phyloP scores from a whole-genome alignment of 2,329 filamentous ascomycete genomes.

The Scleromitrula shiraiana region DNA sequence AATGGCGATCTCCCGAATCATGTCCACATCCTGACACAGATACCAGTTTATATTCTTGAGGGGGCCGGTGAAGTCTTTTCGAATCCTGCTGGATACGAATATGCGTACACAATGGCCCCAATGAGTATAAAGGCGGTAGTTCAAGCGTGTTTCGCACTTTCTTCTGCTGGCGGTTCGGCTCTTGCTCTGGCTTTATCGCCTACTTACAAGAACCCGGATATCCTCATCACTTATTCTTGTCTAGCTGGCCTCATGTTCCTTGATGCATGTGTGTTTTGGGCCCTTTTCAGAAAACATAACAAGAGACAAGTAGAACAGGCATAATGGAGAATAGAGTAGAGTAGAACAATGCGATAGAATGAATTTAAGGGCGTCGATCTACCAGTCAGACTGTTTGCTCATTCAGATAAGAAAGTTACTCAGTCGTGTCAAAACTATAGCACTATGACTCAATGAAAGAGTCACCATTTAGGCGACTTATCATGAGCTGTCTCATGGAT shows the following conservation, averaged over 20 bases:
- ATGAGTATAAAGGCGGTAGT: conserved; percentile 22
- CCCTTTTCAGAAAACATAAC: neutral
- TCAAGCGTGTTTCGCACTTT: conserved; percentile 46
- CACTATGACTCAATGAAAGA: too few relatives aligned
- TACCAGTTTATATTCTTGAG: neutral
- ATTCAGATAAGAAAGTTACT: too few relatives aligned
- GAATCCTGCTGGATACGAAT: neutral
- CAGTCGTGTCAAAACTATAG: too few relatives aligned
- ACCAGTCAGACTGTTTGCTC: too few relatives aligned
- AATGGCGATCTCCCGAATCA: neutral
- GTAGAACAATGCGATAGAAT: too few relatives aligned
- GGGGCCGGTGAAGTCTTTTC: neutral
- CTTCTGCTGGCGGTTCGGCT: conserved; percentile 46
- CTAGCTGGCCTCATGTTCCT: conserved; percentile 38
- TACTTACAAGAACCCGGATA: conserved; percentile 32
- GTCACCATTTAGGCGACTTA: too few relatives aligned
- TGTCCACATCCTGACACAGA: neutral
- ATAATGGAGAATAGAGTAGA: too few relatives aligned
- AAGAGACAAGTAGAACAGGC: neutral
- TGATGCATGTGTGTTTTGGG: neutral
- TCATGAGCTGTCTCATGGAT: too few relatives aligned
- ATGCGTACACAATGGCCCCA: neutral
- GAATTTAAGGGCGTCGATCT: too few relatives aligned
- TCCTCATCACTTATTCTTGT: conserved; percentile 55
- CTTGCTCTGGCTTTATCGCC: conserved; percentile 36